Percentiles rank a stretch among this genome's conserved stretches.
Evolutionary conservation across 768 basidiomycete genomes (phyloP).

Genomic region (Agrocybe chaxingu): DNA sequence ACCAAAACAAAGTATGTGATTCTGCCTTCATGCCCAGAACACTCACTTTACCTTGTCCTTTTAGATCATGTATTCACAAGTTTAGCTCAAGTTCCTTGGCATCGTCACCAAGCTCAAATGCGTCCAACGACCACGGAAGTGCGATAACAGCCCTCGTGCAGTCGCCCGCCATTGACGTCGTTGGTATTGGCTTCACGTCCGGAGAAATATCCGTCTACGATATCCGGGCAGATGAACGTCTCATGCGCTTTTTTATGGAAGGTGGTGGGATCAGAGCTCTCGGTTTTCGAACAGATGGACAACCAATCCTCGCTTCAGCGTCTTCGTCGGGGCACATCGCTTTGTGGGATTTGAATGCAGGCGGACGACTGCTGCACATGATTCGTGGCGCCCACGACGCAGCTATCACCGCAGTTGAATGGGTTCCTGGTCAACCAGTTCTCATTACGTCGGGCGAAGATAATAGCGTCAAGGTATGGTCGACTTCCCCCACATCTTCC

Average conservation of each 20-base stretch:
- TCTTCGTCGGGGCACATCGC: constrained; percentile 88
- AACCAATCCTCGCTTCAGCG: constrained; percentile 84
- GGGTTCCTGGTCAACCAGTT: constrained; percentile 91
- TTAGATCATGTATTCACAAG: constrained; percentile 79
- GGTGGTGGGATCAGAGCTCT: constrained; percentile 74
- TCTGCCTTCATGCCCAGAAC: neutral
- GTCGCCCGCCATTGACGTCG: constrained; percentile 93
- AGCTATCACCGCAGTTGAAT: constrained; percentile 77
- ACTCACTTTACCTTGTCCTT: neutral
- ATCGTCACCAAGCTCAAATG: constrained; percentile 28
- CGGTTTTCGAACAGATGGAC: constrained; percentile 88
- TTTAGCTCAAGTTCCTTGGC: constrained; percentile 59
- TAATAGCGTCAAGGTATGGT: constrained; percentile 86
- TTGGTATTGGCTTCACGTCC: constrained; percentile 88
- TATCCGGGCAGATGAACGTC: constrained; percentile 81
- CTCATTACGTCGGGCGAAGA: constrained; percentile 89
- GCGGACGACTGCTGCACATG: constrained; percentile 81
- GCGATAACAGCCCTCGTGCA: constrained; percentile 81
- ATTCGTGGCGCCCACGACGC: constrained; percentile 88
- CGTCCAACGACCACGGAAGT: constrained; percentile 24
- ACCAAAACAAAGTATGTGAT: constrained; percentile 64
- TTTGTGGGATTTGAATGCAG: constrained; percentile 86
- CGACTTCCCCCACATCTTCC: neutral
- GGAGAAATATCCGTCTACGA: constrained; percentile 91
- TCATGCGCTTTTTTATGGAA: constrained; percentile 90